Evolutionary conservation across 140 eudicot genomes (phyloP).

Genomic region (Oenanthe javanica): DNA sequence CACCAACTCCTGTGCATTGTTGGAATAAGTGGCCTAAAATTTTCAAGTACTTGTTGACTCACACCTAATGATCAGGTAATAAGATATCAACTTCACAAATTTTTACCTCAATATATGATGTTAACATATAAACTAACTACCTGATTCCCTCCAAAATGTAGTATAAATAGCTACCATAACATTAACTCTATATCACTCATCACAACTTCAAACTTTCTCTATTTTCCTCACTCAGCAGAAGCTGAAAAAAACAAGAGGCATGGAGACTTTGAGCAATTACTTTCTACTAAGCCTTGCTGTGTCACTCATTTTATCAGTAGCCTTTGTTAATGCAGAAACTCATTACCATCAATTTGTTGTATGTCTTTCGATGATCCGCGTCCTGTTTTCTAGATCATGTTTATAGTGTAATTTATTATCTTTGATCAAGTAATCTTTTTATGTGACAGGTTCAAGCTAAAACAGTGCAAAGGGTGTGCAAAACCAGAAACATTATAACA

Average conservation of each 20-base stretch:
- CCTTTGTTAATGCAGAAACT: conserved; percentile 40
- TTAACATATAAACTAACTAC: not conserved
- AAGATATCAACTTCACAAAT: not conserved
- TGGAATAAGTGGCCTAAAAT: conserved; percentile 24
- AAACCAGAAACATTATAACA: conserved; percentile 52
- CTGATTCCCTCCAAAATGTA: not conserved
- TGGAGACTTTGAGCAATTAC: conserved; percentile 18
- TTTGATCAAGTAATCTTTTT: not conserved
- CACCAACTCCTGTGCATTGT: conserved; percentile 41
- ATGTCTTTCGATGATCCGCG: conserved; percentile 8
- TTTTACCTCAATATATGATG: not conserved
- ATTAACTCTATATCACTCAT: not conserved
- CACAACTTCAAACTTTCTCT: not conserved
- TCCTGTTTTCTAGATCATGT: not conserved
- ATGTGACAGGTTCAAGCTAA: conserved; percentile 55
- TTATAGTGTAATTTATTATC: not conserved
- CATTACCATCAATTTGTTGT: conserved; percentile 61
- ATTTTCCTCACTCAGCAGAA: not conserved
- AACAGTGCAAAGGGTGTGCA: conserved; percentile 60
- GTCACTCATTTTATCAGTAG: conserved; percentile 25
- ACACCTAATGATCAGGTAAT: conserved; percentile 4
- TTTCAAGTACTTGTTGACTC: not conserved
- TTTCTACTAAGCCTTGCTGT: conserved; percentile 21
- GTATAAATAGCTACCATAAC: conserved; percentile 9
- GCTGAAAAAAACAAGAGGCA: conserved; percentile 9